Percentiles rank a stretch among this genome's conserved stretches.
These are phyloP conservation scores for Parafenestella ontariensis DNA, from an alignment of 2,329 filamentous ascomycete genomes.

Conservation along the genomic window DNA sequence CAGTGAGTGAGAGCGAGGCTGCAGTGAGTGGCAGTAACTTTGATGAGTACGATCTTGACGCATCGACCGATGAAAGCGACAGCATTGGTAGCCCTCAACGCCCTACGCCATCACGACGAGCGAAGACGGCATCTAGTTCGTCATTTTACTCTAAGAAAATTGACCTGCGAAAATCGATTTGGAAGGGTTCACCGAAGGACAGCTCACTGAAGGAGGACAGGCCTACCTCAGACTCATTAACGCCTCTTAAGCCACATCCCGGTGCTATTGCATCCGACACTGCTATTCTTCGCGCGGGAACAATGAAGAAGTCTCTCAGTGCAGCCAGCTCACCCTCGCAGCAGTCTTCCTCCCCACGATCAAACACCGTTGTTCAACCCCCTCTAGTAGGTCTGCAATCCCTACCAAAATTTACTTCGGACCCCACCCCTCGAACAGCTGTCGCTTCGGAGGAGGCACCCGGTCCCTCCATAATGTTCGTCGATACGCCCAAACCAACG, in stretches of 20 bases:
- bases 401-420: conserved; percentile 72
- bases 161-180: conserved; percentile 36
- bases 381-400: conserved; percentile 61
- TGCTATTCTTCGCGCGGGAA: conserved; percentile 20
- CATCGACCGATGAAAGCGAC: conserved; percentile 38
- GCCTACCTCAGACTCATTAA: conserved; percentile 27
- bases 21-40: conserved; percentile 41
- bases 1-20: conserved; percentile 38
- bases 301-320: conserved; percentile 16
- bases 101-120: conserved; percentile 20
- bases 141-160: conserved; percentile 38
- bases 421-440: conserved; percentile 73
- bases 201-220: conserved; percentile 13
- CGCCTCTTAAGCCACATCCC: conserved; percentile 34
- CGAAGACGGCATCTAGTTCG: conserved; percentile 30
- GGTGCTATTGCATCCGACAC: conserved; percentile 38
- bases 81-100: conserved; percentile 11
- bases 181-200: conserved; percentile 27
- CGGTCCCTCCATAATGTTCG: conserved; percentile 79
- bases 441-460: conserved; percentile 68
- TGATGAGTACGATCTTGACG: conserved; percentile 45
- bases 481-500: conserved; percentile 51
- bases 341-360: conserved; percentile 26
- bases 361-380: conserved; percentile 51
- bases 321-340: conserved; percentile 26